Evolutionary conservation across 164 flowering plant genomes (phyloP).

Genomic region (Cinnamomum micranthum): DNA sequence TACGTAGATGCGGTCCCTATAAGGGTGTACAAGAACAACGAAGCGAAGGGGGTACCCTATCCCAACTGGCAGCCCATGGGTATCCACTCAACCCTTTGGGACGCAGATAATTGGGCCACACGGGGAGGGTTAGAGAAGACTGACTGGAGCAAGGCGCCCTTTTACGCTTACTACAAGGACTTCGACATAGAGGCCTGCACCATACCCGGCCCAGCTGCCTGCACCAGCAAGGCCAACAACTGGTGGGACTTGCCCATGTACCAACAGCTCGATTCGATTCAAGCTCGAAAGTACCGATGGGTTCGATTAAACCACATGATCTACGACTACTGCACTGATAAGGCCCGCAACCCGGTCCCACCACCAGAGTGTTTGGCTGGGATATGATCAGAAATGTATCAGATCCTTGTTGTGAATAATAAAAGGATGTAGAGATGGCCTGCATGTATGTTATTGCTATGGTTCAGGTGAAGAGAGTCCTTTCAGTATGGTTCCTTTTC

Average conservation of each 20-base stretch:
- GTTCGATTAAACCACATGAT: conserved; percentile 22
- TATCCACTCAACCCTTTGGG: conserved; percentile 18
- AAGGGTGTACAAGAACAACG: conserved; percentile 25
- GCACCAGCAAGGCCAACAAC: conserved; percentile 7
- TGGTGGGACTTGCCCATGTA: conserved; percentile 19
- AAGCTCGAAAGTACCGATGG: conserved; percentile 22
- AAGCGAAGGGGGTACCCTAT: conserved; percentile 16
- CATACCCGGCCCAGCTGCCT: conserved; percentile 8
- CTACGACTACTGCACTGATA: conserved; percentile 25
- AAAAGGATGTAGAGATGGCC: background rate
- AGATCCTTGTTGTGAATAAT: background rate
- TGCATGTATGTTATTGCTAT: background rate
- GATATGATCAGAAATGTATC: background rate
- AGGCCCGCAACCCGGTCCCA: conserved; percentile 6
- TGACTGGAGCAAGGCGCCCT: conserved; percentile 24
- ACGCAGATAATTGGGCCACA: conserved; percentile 23
- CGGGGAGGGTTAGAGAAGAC: conserved; percentile 24
- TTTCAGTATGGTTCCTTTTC: background rate
- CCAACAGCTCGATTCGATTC: conserved; percentile 10
- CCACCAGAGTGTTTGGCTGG: conserved; percentile 21
- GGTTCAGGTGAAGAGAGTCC: background rate
- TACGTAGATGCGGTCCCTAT: conserved; percentile 21
- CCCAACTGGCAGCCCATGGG: conserved; percentile 23
- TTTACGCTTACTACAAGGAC: conserved; percentile 16
- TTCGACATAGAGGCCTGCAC: conserved; percentile 20